Conservation (phyloP, 306 rosid genomes). For the Medicago lupulina region DNA sequence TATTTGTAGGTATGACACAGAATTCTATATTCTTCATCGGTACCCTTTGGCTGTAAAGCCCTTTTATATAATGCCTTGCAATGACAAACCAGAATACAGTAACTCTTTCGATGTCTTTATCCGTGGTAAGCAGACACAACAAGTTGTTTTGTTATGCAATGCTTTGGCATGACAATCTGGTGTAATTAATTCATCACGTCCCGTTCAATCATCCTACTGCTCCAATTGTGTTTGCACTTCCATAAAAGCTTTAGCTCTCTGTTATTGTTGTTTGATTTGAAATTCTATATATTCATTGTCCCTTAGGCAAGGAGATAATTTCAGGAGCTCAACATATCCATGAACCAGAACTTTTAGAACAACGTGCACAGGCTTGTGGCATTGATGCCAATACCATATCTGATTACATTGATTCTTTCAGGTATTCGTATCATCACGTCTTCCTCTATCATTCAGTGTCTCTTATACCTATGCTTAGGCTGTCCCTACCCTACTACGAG, state of each 20-base stretch:
- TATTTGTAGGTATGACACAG: conserved; percentile 74
- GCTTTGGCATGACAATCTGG: too few relatives aligned
- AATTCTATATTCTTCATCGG: conserved; percentile 85
- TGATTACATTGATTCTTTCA: conserved; percentile 81
- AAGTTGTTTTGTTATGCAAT: too few relatives aligned
- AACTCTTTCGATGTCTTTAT: conserved; percentile 95
- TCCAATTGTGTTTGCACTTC: neutral
- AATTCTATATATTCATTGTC: conserved; percentile 27
- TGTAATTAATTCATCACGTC: too few relatives aligned
- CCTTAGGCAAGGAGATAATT: conserved; percentile 89
- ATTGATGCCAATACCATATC: conserved; percentile 73
- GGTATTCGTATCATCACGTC: conserved; percentile 50
- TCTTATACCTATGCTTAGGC: neutral
- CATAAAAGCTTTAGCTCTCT: neutral
- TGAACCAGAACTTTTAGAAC: conserved; percentile 64
- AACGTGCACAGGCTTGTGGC: conserved; percentile 83
- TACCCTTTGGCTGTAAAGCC: conserved; percentile 90
- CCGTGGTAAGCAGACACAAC: conserved; percentile 60
- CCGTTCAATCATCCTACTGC: too few relatives aligned
- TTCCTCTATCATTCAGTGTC: neutral
- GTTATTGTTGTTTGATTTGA: conserved; percentile 31
- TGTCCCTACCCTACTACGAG: too few relatives aligned
- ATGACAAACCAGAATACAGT: conserved; percentile 70
- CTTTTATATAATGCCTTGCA: conserved; percentile 93
- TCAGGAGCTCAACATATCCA: conserved; percentile 96